These are phyloP conservation scores for Neurospora sp. DNA, from an alignment of 2,329 filamentous ascomycete genomes.

Conservation along the genomic window DNA sequence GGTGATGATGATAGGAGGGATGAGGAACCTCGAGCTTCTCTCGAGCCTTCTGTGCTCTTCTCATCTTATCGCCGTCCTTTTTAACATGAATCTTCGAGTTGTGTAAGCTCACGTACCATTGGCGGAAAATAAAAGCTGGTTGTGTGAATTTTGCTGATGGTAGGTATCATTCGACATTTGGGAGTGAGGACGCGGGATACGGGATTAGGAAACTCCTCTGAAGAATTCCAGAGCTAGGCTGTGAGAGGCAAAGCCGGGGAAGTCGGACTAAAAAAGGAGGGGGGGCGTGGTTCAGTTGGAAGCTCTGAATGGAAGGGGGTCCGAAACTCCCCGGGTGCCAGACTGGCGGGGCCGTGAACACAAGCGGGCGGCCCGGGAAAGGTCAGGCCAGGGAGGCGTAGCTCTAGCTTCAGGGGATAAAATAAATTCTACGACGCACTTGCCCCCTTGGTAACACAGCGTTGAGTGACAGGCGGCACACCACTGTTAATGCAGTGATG, in stretches of 20 bases:
- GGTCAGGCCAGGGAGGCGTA: neutral
- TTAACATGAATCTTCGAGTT: too few relatives aligned
- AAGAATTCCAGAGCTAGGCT: neutral
- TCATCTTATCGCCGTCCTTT: too few relatives aligned
- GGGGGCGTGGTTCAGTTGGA: neutral
- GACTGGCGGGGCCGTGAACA: neutral
- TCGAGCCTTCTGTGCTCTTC: too few relatives aligned
- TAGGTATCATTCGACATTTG: neutral
- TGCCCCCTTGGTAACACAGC: neutral
- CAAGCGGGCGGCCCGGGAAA: neutral
- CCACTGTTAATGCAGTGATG: neutral
- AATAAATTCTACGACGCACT: neutral
- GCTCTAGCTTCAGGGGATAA: neutral
- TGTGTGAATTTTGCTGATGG: neutral
- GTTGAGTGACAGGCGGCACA: neutral
- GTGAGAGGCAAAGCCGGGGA: neutral
- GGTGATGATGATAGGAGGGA: neutral
- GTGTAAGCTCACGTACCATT: neutral
- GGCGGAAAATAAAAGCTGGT: neutral
- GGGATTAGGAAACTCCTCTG: neutral
- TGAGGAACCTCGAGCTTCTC: neutral
- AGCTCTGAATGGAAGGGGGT: neutral
- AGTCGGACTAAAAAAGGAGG: neutral
- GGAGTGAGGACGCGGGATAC: neutral
- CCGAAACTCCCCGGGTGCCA: neutral